Base-by-base conservation (phyloP, 2,329 filamentous ascomycete genomes). In the Malbranchea cinnamomea region DNA sequence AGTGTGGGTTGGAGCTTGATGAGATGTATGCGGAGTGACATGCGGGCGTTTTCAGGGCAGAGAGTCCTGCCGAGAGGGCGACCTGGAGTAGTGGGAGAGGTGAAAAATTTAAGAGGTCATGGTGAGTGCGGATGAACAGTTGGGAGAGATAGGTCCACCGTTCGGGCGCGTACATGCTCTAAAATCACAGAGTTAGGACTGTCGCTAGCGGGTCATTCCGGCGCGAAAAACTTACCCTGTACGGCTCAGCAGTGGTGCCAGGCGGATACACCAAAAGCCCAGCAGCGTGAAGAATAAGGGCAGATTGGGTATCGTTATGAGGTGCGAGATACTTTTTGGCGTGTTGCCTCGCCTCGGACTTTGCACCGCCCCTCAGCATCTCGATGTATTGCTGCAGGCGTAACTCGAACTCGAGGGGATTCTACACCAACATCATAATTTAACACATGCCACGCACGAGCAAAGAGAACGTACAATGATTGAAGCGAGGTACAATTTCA, bases 381-480 rank as follows among this genome's bases (percentile, higher is more conserved):
- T 95, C 89, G 44, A 95, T 85, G 52, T 85, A 95, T 52, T 95
- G 85, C 53, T 98, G 89, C 45, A 91, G 67, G 8, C 89, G 76
- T 24, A 98, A 68, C 64, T 92, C 82, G 48, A 93, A 92, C 54
- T 98, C 89, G 10, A 98, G 68, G 41, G 78, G 80, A 46, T 77
- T 83, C 67, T 83, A 28, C 15, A 23, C 12, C 13, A 24, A 20
- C 6, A 19, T 9, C 9, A 23, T 23, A 4, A 9, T 11, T 23
- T 11, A 9, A 10, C 9, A 23, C 11, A 23, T 3, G 9, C 21
- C 9, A 11, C 11, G 11, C 11, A 9, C 21, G 21, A 23, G 21
- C 1, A 11, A 4, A 4, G 9, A 23, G 21, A 4, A 1, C 4
- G 11, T 6, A n/a, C n/a, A n/a, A n/a, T n/a, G n/a, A n/a, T n/a